phyloP scores from a whole-genome alignment of 257 asterid genomes.

The Osmanthus fragrans region DNA sequence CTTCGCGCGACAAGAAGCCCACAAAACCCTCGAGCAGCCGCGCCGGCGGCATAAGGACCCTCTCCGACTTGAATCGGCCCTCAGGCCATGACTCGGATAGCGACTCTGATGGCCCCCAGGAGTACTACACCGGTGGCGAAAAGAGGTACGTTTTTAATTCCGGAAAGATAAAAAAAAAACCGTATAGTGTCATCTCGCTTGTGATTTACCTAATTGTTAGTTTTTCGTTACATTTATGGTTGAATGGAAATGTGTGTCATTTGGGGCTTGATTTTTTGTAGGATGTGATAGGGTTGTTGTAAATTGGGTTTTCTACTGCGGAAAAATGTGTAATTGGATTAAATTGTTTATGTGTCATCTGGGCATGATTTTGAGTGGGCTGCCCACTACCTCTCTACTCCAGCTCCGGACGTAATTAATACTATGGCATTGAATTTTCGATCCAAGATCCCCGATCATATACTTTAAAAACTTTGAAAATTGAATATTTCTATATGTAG shows the following conservation, averaged over 20 bases:
- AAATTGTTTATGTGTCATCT: background rate
- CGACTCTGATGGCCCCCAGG: constrained; percentile 83
- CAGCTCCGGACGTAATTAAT: background rate
- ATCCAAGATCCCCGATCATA: background rate
- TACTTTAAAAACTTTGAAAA: background rate
- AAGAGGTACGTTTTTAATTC: constrained; percentile 56
- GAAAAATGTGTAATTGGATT: background rate
- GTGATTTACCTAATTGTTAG: background rate
- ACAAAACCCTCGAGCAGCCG: constrained; percentile 26
- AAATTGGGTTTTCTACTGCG: background rate
- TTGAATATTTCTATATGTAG: background rate
- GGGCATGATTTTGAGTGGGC: background rate
- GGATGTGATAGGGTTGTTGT: background rate
- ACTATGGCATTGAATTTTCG: background rate
- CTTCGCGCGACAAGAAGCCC: constrained; percentile 84
- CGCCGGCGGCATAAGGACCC: constrained; percentile 79
- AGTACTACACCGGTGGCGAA: constrained; percentile 95
- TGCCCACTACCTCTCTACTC: no score
- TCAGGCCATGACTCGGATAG: constrained; percentile 69
- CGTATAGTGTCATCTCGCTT: background rate
- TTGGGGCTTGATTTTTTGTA: background rate
- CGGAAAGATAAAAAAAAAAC: background rate
- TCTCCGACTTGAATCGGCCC: constrained; percentile 90
- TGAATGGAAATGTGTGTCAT: background rate
- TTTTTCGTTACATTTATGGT: background rate